A percentile compares a stretch with the other conserved stretches of the same genome.
Evolutionary conservation across 345 rosid species (phyloP).

Genomic region (Camelina hispida): DNA sequence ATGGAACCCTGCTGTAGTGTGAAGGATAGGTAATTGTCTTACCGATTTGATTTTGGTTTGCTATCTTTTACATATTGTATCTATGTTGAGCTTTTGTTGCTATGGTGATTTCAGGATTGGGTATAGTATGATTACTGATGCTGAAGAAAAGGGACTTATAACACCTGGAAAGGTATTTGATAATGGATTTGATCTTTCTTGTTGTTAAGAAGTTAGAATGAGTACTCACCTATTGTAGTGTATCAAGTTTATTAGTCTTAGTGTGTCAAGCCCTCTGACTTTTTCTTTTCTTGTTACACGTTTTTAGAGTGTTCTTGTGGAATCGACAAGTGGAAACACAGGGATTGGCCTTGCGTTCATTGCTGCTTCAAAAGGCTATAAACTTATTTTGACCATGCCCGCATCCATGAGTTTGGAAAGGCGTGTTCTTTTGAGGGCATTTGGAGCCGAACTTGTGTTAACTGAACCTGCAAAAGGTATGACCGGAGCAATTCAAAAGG

Average conservation of each 20-base stretch:
- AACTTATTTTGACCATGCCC: conserved; percentile 81
- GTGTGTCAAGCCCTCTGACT: neutral
- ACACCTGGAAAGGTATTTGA: conserved; percentile 51
- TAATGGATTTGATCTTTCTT: neutral
- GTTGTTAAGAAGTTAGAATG: neutral
- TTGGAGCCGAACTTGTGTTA: conserved; percentile 89
- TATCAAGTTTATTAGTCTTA: neutral
- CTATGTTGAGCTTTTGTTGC: conserved; percentile 5
- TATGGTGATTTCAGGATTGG: conserved; percentile 70
- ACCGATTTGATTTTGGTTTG: conserved; percentile 1
- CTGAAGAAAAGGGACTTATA: conserved; percentile 50
- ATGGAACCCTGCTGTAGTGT: conserved; percentile 95
- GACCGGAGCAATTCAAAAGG: conserved; percentile 75
- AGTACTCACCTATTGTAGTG: neutral
- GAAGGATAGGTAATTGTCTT: conserved; percentile 71
- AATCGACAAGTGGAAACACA: conserved; percentile 95
- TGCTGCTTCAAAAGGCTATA: conserved; percentile 86
- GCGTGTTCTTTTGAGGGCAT: conserved; percentile 79
- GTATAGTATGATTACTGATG: conserved; percentile 52
- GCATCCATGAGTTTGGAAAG: conserved; percentile 86
- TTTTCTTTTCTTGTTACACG: neutral
- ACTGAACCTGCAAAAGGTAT: conserved; percentile 87
- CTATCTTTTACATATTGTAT: conserved; percentile 15
- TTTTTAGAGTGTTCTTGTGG: conserved; percentile 73
- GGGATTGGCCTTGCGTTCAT: conserved; percentile 92